These are phyloP conservation scores for Isoetes taiwanensis DNA, from an alignment of 75 land plant genomes.

Conservation along the genomic window DNA sequence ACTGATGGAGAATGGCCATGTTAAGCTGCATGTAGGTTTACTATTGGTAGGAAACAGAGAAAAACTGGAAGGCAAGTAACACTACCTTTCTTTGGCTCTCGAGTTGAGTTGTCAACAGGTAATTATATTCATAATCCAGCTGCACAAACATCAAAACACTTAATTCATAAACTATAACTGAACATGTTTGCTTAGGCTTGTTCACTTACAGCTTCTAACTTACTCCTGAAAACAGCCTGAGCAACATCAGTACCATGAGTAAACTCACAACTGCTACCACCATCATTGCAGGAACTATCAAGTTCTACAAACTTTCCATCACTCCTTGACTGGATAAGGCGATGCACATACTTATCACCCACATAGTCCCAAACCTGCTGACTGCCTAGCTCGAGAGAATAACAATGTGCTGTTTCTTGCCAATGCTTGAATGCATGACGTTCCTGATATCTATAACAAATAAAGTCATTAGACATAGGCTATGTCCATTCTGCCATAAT, in stretches of 20 bases:
- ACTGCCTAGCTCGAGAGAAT: neutral
- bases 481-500: too few species aligned
- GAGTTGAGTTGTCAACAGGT: neutral
- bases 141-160: neutral
- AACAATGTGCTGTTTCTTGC: neutral
- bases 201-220: neutral
- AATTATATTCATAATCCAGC: neutral
- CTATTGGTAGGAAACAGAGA: neutral
- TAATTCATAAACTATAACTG: neutral
- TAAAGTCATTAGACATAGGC: too few species aligned
- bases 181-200: neutral
- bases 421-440: constrained; percentile 1
- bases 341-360: constrained; percentile 3
- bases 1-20: neutral
- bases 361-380: constrained; percentile 4
- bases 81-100: constrained; percentile 4
- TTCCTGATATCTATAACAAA: constrained; percentile 5
- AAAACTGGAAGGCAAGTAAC: neutral
- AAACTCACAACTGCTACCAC: neutral
- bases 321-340: neutral
- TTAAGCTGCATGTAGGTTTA: neutral
- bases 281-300: neutral
- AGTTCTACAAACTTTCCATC: constrained; percentile 1
- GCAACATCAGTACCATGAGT: neutral
- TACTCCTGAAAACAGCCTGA: neutral